A percentile compares a stretch with the other conserved stretches of the same genome.
phyloP scores from a whole-genome alignment of 139 green algal species.

The Nannochloris sp. region DNA sequence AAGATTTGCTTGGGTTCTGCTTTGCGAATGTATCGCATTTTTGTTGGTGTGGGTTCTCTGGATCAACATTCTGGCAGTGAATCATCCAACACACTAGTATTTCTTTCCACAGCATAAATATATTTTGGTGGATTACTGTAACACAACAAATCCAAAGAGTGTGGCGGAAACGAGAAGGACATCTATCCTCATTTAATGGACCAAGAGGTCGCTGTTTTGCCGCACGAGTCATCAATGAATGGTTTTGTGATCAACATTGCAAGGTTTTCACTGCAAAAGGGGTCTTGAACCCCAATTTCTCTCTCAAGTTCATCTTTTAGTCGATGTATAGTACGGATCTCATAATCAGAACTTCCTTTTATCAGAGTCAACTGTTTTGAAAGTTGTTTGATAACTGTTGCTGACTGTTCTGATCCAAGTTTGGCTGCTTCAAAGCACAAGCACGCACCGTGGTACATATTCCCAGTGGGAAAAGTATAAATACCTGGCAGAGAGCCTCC shows the following conservation, averaged over 20 bases:
- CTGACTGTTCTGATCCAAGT: constrained; percentile 4
- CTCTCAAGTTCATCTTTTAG: constrained; percentile 38
- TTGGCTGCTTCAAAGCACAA: constrained; percentile 38
- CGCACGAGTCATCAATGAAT: constrained; percentile 16
- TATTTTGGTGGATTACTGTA: no score
- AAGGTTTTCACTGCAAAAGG: constrained; percentile 56
- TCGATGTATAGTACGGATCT: constrained; percentile 3
- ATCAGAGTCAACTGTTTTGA: no score
- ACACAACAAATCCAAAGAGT: no score
- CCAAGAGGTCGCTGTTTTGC: neutral
- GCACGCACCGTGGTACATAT: constrained; percentile 57
- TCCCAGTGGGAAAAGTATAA: constrained; percentile 70
- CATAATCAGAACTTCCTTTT: neutral
- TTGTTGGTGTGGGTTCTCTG: no score
- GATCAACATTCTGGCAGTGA: no score
- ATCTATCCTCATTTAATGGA: neutral
- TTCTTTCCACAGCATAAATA: no score
- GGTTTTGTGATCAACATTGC: constrained; percentile 22
- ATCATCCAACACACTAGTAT: no score
- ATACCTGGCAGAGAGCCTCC: constrained; percentile 54
- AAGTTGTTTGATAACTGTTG: neutral
- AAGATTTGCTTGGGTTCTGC: no score
- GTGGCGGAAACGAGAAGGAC: neutral
- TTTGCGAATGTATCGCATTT: no score
- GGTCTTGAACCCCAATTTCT: constrained; percentile 53